phyloP scores from a whole-genome alignment of 345 rosid genomes.

The Salix suchowensis region DNA sequence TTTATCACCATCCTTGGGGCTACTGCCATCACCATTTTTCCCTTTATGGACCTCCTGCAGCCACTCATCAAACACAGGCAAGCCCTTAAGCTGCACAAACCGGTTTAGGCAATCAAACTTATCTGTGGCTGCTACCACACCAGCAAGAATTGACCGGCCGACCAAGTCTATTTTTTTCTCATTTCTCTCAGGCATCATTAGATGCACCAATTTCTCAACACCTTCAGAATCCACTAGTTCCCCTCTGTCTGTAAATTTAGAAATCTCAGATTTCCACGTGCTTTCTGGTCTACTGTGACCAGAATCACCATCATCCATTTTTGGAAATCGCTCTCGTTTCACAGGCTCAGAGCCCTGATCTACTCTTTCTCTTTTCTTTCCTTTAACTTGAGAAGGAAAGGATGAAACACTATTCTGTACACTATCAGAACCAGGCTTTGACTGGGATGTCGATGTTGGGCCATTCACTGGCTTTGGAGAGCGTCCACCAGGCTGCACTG shows the following conservation, averaged over 20 bases:
- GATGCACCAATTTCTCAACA: conserved; percentile 75
- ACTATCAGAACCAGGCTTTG: conserved; percentile 63
- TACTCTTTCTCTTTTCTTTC: conserved; percentile 82
- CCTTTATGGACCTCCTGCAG: conserved; percentile 93
- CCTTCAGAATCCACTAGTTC: conserved; percentile 73
- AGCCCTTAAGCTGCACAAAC: conserved; percentile 81
- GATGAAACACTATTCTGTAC: conserved; percentile 54
- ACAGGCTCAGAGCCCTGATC: conserved; percentile 70
- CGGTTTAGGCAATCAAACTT: conserved; percentile 67
- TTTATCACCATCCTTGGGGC: conserved; percentile 63
- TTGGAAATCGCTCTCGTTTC: conserved; percentile 57
- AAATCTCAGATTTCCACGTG: conserved; percentile 57
- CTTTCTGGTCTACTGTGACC: conserved; percentile 48
- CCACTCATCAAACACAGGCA: conserved; percentile 90
- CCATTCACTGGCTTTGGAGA: conserved; percentile 76
- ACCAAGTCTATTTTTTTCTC: conserved; percentile 69
- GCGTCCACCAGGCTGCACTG: conserved; percentile 71
- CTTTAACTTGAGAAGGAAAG: conserved; percentile 64
- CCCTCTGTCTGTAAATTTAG: conserved; percentile 71
- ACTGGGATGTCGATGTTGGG: conserved; percentile 66
- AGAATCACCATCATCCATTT: conserved; percentile 63
- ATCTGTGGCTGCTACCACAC: conserved; percentile 75
- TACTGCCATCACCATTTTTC: conserved; percentile 60
- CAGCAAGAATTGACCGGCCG: conserved; percentile 59
- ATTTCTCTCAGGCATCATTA: conserved; percentile 59